phyloP scores from a whole-genome alignment of 805 yeast genomes.

The Kuraishia capsulata region DNA sequence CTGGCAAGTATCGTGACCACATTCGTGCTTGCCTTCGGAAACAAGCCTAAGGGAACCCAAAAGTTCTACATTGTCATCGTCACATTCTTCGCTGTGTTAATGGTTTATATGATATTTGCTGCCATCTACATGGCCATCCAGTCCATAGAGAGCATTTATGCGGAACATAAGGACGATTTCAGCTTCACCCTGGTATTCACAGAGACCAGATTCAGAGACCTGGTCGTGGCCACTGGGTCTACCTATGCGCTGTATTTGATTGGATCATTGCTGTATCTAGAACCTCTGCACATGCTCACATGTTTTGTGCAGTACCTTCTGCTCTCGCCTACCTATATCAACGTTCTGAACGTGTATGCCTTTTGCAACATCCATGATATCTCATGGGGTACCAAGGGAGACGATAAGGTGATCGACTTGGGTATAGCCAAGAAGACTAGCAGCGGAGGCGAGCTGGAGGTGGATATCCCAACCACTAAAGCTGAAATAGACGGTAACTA shows the following conservation, averaged over 20 bases:
- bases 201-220: slow-evolving; percentile 71
- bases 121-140: slow-evolving; percentile 73
- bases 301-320: slow-evolving; percentile 77
- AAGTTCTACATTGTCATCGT: slow-evolving; percentile 69
- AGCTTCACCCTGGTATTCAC: slow-evolving; percentile 41
- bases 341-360: slow-evolving; percentile 87
- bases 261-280: slow-evolving; percentile 74
- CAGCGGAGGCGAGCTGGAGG: slow-evolving; percentile 55
- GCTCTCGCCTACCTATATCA: slow-evolving; percentile 82
- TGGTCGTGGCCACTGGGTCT: slow-evolving; percentile 76
- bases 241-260: slow-evolving; percentile 76
- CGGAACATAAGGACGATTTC: slow-evolving; percentile 28
- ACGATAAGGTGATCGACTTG: slow-evolving; percentile 58
- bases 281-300: slow-evolving; percentile 90
- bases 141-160: slow-evolving; percentile 32
- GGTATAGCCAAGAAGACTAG: slow-evolving; percentile 71
- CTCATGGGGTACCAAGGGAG: slow-evolving; percentile 97
- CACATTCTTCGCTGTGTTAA: slow-evolving; percentile 72
- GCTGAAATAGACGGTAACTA: slow-evolving; percentile 73
- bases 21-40: slow-evolving; percentile 86
- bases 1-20: slow-evolving; percentile 74
- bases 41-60: slow-evolving; percentile 86
- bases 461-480: slow-evolving; percentile 67
- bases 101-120: slow-evolving; percentile 86
- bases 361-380: slow-evolving; percentile 95